Conservation (phyloP, 306 rosid species). For the Prunus kanzakura region DNA sequence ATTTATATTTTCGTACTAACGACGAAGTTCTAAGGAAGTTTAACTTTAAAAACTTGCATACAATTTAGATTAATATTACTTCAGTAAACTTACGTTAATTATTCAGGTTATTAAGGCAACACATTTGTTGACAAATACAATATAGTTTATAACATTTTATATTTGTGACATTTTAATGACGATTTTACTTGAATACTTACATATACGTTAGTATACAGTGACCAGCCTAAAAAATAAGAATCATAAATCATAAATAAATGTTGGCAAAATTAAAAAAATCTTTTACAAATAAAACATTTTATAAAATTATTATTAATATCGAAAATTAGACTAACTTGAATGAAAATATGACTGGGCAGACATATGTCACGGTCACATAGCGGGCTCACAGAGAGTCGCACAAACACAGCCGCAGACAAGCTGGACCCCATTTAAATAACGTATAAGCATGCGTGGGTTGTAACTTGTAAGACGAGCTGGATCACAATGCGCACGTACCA, state of each 20-base stretch:
- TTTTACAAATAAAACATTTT: not conserved
- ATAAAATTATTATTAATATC: not conserved
- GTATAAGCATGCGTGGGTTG: slow-evolving; percentile 17
- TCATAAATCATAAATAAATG: too few relatives aligned
- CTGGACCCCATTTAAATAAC: not conserved
- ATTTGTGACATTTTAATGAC: too few relatives aligned
- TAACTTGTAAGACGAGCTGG: slow-evolving; percentile 12
- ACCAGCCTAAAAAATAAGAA: too few relatives aligned
- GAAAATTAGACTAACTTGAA: not conserved
- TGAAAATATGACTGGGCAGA: not conserved
- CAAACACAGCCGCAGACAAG: not conserved
- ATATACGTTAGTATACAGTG: too few relatives aligned
- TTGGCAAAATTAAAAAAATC: too few relatives aligned
- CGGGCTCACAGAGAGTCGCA: not conserved
- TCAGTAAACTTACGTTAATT: too few relatives aligned
- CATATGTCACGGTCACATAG: not conserved
- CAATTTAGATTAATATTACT: not conserved
- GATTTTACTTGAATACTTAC: too few relatives aligned
- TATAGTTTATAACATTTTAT: too few relatives aligned
- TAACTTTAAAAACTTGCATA: not conserved
- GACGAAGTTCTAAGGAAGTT: not conserved
- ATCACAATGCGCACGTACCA: slow-evolving; percentile 29
- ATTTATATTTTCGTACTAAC: not conserved
- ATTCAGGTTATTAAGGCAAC: too few relatives aligned
- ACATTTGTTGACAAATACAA: too few relatives aligned